A percentile compares a stretch with the other conserved stretches of the same genome.
phyloP scores from a whole-genome alignment of 768 basidiomycete genomes.

The Boletus rufocinnamomeus region DNA sequence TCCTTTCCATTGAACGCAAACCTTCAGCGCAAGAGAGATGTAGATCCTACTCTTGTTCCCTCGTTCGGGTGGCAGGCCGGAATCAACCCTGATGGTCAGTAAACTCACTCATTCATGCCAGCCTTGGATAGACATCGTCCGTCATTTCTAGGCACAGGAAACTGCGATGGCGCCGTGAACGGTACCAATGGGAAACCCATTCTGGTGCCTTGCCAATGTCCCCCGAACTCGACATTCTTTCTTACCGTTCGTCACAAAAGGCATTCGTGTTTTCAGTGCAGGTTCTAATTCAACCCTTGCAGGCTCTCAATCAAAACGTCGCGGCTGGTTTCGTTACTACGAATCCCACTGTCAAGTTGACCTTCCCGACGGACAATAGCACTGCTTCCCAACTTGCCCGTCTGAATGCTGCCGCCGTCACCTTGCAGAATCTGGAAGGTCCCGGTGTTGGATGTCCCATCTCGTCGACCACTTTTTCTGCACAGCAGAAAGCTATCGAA shows the following conservation, averaged over 20 bases:
- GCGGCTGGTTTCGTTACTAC: constrained; percentile 63
- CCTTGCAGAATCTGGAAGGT: constrained; percentile 74
- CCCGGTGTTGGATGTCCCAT: constrained; percentile 70
- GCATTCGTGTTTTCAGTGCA: neutral
- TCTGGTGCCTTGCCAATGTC: constrained; percentile 66
- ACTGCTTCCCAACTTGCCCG: constrained; percentile 54
- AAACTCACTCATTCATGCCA: constrained; percentile 5
- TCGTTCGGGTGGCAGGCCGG: constrained; percentile 58
- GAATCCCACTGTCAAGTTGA: constrained; percentile 58
- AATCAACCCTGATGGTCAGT: constrained; percentile 59
- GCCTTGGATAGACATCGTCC: neutral
- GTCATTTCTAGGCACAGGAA: constrained; percentile 50
- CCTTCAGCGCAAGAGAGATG: constrained; percentile 40
- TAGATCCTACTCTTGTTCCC: constrained; percentile 58
- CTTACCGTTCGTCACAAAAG: constrained; percentile 40
- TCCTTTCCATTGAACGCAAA: constrained; percentile 22
- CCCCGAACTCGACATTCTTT: constrained; percentile 55
- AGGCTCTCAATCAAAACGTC: constrained; percentile 52
- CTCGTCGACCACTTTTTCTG: constrained; percentile 61
- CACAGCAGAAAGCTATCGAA: constrained; percentile 32
- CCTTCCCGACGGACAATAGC: constrained; percentile 65
- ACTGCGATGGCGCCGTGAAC: constrained; percentile 65
- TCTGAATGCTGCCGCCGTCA: constrained; percentile 58
- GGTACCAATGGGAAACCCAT: constrained; percentile 57
- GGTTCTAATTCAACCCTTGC: constrained; percentile 22